These are phyloP conservation scores for Guadua angustifolia DNA, from an alignment of 176 grass and related monocot genomes.

Conservation along the genomic window DNA sequence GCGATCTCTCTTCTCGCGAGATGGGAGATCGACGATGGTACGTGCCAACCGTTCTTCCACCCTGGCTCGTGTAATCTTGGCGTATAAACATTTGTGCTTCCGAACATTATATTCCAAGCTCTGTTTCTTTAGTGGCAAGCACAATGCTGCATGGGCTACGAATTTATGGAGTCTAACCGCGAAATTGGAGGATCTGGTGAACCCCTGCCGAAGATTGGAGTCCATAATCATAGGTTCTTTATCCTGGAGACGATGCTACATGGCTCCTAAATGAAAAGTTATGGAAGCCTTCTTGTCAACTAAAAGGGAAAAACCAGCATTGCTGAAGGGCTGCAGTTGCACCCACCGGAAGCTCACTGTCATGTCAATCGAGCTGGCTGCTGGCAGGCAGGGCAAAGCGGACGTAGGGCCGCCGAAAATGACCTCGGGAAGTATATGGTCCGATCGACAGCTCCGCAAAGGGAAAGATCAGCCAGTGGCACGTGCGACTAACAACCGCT, in stretches of 20 bases:
- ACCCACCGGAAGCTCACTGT: slow-evolving; percentile 10
- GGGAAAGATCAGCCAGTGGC: background rate
- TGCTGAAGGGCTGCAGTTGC: background rate
- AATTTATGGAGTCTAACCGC: background rate
- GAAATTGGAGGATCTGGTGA: slow-evolving; percentile 38
- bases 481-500: slow-evolving; percentile 40
- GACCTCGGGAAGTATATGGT: background rate
- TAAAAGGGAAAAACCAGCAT: background rate
- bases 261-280: background rate
- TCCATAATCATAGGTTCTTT: background rate
- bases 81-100: slow-evolving; percentile 38
- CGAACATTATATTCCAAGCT: slow-evolving; percentile 37
- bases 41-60: slow-evolving; percentile 17
- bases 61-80: background rate
- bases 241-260: background rate
- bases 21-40: background rate
- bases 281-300: background rate
- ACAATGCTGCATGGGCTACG: slow-evolving; percentile 13
- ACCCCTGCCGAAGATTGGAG: background rate
- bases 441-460: background rate
- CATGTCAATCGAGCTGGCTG: slow-evolving; percentile 32
- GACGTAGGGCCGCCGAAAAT: background rate
- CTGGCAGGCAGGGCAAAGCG: slow-evolving; percentile 24
- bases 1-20: slow-evolving; percentile 15
- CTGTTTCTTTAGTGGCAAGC: slow-evolving; percentile 43